Percentiles rank a stretch among this genome's conserved stretches.
Conservation (phyloP, 306 rosid species). For the Citrullus colocynthis region DNA sequence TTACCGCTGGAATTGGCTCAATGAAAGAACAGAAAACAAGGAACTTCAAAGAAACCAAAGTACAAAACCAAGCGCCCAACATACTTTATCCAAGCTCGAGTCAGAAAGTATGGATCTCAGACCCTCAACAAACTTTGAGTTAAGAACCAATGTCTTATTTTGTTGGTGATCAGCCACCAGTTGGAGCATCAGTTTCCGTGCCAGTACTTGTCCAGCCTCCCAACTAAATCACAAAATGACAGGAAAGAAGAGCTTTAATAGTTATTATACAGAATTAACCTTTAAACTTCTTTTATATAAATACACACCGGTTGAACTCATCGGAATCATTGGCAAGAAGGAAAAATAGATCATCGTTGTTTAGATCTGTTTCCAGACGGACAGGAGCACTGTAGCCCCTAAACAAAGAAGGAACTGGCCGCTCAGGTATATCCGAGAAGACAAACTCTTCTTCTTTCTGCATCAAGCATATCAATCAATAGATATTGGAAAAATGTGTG, state of each 20-base stretch:
- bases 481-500: neutral
- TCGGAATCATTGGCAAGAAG: constrained; percentile 91
- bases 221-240: constrained; percentile 36
- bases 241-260: neutral
- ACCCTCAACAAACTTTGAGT: constrained; percentile 62
- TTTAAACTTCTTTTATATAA: neutral
- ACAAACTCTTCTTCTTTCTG: constrained; percentile 94
- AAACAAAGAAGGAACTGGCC: constrained; percentile 82
- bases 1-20: neutral
- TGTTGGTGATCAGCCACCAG: constrained; percentile 77
- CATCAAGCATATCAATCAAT: neutral
- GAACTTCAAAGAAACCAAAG: constrained; percentile 1
- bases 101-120: constrained; percentile 50
- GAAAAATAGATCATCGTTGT: constrained; percentile 64
- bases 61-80: neutral
- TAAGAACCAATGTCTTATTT: constrained; percentile 63
- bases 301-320: constrained; percentile 82
- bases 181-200: constrained; percentile 75
- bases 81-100: constrained; percentile 81
- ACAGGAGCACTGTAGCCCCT: constrained; percentile 93
- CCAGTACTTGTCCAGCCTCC: constrained; percentile 96
- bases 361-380: constrained; percentile 82
- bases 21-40: neutral
- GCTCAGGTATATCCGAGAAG: constrained; percentile 59
- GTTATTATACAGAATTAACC: neutral